These are phyloP conservation scores for Thyridium curvatum DNA, from an alignment of 2,329 filamentous ascomycete species.

Conservation along the genomic window DNA sequence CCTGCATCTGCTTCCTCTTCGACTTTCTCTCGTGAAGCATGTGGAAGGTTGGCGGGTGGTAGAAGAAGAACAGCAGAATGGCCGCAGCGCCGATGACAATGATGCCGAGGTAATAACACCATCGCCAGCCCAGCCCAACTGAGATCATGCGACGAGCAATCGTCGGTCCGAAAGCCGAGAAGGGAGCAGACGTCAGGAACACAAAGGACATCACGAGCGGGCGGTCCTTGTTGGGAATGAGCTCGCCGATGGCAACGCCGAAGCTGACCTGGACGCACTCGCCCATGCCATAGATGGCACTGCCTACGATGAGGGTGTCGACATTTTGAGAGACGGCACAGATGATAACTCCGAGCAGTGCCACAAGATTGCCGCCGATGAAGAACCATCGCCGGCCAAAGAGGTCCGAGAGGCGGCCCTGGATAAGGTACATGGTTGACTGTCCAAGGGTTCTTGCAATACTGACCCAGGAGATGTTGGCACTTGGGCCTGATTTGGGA, in stretches of 20 bases:
- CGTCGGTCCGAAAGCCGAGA: constrained; percentile 26
- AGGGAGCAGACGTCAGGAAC: constrained; percentile 25
- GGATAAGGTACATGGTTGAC: constrained; percentile 26
- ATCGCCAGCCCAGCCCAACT: constrained; percentile 27
- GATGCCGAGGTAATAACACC: constrained; percentile 34
- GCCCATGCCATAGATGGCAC: constrained; percentile 25
- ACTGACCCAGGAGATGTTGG: constrained; percentile 26
- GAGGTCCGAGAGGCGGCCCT: constrained; percentile 29
- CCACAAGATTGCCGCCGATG: constrained; percentile 28
- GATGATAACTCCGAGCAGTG: constrained; percentile 26
- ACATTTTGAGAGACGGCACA: constrained; percentile 24
- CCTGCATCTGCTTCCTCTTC: constrained; percentile 25
- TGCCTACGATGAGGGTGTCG: constrained; percentile 24
- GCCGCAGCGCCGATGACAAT: constrained; percentile 24
- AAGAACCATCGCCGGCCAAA: constrained; percentile 32
- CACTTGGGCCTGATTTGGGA: constrained; percentile 15
- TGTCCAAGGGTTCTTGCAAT: constrained; percentile 26
- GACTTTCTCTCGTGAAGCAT: constrained; percentile 30
- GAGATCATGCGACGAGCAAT: constrained; percentile 27
- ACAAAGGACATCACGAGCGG: constrained; percentile 24
- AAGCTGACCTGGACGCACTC: constrained; percentile 29
- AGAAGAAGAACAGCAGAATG: constrained; percentile 28
- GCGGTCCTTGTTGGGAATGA: constrained; percentile 35
- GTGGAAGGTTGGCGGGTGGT: constrained; percentile 32
- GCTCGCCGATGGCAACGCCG: constrained; percentile 29